Percentiles rank a stretch among this genome's conserved stretches.
phyloP scores from a whole-genome alignment of 176 grass and related monocot genomes.

The Zoysia pacifica region DNA sequence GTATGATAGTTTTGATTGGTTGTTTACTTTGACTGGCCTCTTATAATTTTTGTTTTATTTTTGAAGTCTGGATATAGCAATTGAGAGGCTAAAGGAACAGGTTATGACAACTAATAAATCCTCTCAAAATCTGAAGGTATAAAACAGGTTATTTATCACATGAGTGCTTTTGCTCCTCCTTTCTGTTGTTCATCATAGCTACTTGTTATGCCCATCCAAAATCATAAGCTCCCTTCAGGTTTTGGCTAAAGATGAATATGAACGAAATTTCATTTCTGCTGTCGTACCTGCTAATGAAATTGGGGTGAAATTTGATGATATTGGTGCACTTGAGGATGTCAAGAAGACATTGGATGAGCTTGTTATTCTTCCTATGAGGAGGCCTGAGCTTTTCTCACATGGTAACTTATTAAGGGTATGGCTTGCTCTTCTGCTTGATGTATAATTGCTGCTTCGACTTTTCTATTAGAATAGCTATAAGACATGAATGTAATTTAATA shows the following conservation, averaged over 20 bases:
- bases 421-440: slow-evolving; percentile 29
- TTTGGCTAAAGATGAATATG: slow-evolving; percentile 90
- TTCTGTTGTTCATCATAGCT: slow-evolving; percentile 22
- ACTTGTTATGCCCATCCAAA: slow-evolving; percentile 1
- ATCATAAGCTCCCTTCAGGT: slow-evolving; percentile 47
- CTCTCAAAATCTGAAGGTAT: slow-evolving; percentile 81
- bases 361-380: slow-evolving; percentile 91
- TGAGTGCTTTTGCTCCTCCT: slow-evolving; percentile 23
- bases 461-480: slow-evolving; percentile 25
- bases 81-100: slow-evolving; percentile 76
- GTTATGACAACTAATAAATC: slow-evolving; percentile 70
- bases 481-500: not conserved
- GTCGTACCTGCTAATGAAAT: slow-evolving; percentile 90
- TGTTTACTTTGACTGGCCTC: not conserved
- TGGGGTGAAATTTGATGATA: slow-evolving; percentile 96
- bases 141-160: slow-evolving; percentile 7
- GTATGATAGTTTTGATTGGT: slow-evolving; percentile 21
- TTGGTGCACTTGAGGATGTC: slow-evolving; percentile 90
- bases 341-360: slow-evolving; percentile 93
- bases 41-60: slow-evolving; percentile 44
- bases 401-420: slow-evolving; percentile 92
- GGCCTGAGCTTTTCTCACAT: slow-evolving; percentile 85
- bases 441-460: slow-evolving; percentile 3
- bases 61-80: slow-evolving; percentile 76
- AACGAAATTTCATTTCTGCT: slow-evolving; percentile 85